Percentiles rank a stretch among this genome's conserved stretches.
These are phyloP conservation scores for Nematodospora valgi DNA, from an alignment of 805 yeast species.

Conservation along the genomic window DNA sequence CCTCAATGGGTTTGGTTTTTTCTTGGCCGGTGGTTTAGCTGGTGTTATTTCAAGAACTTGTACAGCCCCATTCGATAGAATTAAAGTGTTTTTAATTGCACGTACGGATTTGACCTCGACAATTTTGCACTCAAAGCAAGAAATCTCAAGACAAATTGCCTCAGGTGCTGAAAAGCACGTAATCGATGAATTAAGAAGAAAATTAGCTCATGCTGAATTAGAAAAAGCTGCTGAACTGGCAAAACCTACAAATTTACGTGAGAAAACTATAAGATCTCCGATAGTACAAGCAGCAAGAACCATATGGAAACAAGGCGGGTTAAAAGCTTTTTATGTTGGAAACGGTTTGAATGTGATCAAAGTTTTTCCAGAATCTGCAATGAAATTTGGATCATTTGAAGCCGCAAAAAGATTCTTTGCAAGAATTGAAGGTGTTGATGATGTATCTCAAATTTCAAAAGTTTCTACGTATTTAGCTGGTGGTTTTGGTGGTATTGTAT, in stretches of 20 bases:
- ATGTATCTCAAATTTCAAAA: slow-evolving; percentile 66
- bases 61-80: slow-evolving; percentile 95
- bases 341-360: slow-evolving; percentile 91
- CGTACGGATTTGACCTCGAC: slow-evolving; percentile 79
- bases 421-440: slow-evolving; percentile 68
- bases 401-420: slow-evolving; percentile 75
- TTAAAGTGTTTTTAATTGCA: slow-evolving; percentile 91
- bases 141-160: slow-evolving; percentile 34
- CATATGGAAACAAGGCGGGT: slow-evolving; percentile 84
- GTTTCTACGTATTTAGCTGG: slow-evolving; percentile 86
- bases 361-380: slow-evolving; percentile 95
- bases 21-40: slow-evolving; percentile 90
- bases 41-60: slow-evolving; percentile 95
- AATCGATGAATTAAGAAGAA: slow-evolving; percentile 31
- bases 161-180: slow-evolving; percentile 33
- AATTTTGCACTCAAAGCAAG: slow-evolving; percentile 53
- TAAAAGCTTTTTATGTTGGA: slow-evolving; percentile 87
- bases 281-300: slow-evolving; percentile 75
- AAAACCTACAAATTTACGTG: slow-evolving; percentile 29
- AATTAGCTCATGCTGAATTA: slow-evolving; percentile 21
- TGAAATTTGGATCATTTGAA: slow-evolving; percentile 95
- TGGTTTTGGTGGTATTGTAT: slow-evolving; percentile 92
- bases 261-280: slow-evolving; percentile 61
- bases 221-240: slow-evolving; percentile 21
- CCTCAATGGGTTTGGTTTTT: slow-evolving; percentile 82